Evolutionary conservation across 805 yeast genomes (phyloP).

Genomic region (Barnettozyma pratensis): DNA sequence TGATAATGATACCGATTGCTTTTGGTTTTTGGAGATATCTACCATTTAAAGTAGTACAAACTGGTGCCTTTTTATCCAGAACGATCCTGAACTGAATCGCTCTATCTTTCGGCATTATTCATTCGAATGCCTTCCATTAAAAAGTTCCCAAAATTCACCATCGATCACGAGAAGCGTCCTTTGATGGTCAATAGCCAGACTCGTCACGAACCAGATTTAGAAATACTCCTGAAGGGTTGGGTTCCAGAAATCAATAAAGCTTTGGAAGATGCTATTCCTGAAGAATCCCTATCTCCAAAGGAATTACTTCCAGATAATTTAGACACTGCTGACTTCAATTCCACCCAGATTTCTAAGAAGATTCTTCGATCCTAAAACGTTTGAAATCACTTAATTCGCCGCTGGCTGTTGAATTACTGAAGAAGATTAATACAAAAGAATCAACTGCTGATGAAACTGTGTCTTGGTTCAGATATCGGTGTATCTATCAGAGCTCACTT

Average conservation of each 20-base stretch:
- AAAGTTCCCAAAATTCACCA: neutral
- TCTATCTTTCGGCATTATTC: too few species aligned
- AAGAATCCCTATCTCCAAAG: constrained; percentile 20
- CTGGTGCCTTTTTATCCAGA: too few species aligned
- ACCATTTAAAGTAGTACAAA: too few species aligned
- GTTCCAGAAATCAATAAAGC: constrained; percentile 21
- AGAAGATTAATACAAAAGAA: constrained; percentile 13
- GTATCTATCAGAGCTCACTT: constrained; percentile 67
- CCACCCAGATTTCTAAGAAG: constrained; percentile 18
- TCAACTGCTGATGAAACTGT: constrained; percentile 17
- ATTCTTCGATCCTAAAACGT: constrained; percentile 14
- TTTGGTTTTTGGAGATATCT: too few species aligned
- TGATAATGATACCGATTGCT: too few species aligned
- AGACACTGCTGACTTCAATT: constrained; percentile 18
- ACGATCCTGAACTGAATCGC: too few species aligned
- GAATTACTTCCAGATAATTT: constrained; percentile 19
- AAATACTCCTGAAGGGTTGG: constrained; percentile 17
- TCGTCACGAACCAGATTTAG: constrained; percentile 15
- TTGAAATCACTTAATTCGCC: constrained; percentile 17
- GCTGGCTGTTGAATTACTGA: constrained; percentile 14
- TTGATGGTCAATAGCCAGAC: constrained; percentile 5
- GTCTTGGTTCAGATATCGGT: constrained; percentile 68
- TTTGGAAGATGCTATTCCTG: constrained; percentile 17
- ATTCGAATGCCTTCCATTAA: too few species aligned
- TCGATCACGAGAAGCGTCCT: constrained; percentile 17